Conservation (phyloP, 441 rosid genomes). For the Bocquillonia castaneifolia region DNA sequence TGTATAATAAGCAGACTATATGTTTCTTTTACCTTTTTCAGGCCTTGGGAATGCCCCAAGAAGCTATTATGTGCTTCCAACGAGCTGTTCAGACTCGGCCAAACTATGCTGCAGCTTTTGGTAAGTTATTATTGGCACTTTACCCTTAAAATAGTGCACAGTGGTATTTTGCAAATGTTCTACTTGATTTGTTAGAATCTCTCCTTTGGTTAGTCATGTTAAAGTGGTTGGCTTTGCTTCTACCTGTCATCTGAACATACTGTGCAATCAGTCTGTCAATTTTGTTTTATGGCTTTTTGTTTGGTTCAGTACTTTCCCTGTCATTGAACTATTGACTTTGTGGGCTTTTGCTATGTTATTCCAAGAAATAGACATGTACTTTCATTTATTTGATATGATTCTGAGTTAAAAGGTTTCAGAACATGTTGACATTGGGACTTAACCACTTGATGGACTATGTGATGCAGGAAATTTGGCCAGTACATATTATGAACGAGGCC, state of each 20-base stretch:
- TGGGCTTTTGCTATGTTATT: neutral
- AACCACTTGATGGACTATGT: neutral
- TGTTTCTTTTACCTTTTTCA: slow-evolving; percentile 43
- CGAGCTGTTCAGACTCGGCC: slow-evolving; percentile 86
- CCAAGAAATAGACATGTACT: neutral
- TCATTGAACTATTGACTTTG: neutral
- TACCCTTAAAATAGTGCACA: neutral
- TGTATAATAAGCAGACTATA: slow-evolving; percentile 28
- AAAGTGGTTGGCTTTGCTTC: neutral
- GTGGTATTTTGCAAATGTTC: neutral
- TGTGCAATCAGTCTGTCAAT: too few relatives aligned
- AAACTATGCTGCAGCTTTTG: slow-evolving; percentile 76
- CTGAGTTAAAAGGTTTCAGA: neutral
- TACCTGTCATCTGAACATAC: neutral
- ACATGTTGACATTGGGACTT: neutral
- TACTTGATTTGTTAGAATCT: neutral
- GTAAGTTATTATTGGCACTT: slow-evolving; percentile 38
- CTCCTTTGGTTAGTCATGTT: neutral
- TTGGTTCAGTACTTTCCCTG: neutral
- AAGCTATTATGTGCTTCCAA: slow-evolving; percentile 87
- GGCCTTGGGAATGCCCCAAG: slow-evolving; percentile 93
- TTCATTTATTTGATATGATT: neutral
- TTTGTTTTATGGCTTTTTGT: too few relatives aligned
- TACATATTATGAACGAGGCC: slow-evolving; percentile 83
- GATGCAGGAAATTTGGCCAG: slow-evolving; percentile 84